Conservation (phyloP, 768 basidiomycete genomes). For the Cubamyces lactineus region DNA sequence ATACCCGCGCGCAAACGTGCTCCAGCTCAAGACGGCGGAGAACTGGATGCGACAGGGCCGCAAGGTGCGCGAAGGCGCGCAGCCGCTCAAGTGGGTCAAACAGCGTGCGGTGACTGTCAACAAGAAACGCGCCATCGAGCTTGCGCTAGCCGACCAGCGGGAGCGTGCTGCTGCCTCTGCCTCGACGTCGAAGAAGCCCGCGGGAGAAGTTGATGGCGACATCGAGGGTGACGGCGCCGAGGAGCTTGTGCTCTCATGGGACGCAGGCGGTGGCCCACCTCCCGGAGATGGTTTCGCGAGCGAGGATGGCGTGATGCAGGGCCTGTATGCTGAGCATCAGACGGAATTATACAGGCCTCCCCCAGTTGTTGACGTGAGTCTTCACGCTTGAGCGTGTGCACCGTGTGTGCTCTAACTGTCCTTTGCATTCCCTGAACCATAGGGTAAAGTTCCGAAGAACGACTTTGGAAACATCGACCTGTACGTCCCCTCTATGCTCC, state of each 20-base stretch:
- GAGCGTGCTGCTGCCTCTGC: conserved; percentile 25
- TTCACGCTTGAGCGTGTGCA: not conserved
- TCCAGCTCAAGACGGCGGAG: conserved; percentile 88
- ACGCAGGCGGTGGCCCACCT: not conserved
- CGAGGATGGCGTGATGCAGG: conserved; percentile 73
- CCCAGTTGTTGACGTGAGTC: conserved; percentile 81
- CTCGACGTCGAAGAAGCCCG: conserved; percentile 5
- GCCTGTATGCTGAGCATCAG: conserved; percentile 82
- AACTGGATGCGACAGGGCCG: conserved; percentile 94
- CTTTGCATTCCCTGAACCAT: conserved; percentile 2
- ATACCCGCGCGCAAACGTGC: conserved; percentile 81
- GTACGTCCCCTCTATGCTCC: conserved; percentile 94
- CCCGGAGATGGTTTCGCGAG: conserved; percentile 33
- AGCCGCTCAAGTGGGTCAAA: conserved; percentile 91
- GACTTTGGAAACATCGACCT: conserved; percentile 97
- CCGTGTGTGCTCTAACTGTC: not conserved
- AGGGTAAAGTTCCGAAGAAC: conserved; percentile 96
- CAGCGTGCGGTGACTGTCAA: conserved; percentile 80
- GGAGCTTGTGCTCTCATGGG: conserved; percentile 6
- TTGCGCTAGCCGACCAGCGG: conserved; percentile 48
- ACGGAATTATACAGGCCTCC: conserved; percentile 80
- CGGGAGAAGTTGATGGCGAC: conserved; percentile 36
- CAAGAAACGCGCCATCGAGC: conserved; percentile 71
- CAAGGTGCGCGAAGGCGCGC: conserved; percentile 67
- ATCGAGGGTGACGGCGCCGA: conserved; percentile 31